Evolutionary conservation across 139 green algal species (phyloP).

Genomic region (Asterochloris sp.): DNA sequence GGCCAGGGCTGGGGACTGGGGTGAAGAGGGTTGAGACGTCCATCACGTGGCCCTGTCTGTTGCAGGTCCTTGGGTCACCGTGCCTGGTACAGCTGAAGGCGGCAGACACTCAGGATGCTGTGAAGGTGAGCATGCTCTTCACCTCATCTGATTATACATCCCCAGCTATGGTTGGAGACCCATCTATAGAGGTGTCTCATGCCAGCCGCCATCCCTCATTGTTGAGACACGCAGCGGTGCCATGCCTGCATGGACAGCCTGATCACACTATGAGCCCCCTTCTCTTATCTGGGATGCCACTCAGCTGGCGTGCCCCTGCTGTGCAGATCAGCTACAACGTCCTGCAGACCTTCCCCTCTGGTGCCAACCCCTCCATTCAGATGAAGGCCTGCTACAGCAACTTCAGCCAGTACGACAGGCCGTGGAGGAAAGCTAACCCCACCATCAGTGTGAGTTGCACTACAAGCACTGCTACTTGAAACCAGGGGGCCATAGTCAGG

Average conservation of each 20-base stretch:
- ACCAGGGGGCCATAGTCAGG: background rate
- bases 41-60: no score
- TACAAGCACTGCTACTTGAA: no score
- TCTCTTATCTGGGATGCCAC: background rate
- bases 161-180: no score
- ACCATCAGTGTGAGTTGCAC: constrained; percentile 7
- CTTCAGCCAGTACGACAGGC: background rate
- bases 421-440: constrained; percentile 14
- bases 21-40: no score
- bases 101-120: no score
- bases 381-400: constrained; percentile 9
- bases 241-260: background rate
- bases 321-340: constrained; percentile 7
- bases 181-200: no score
- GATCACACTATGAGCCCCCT: background rate
- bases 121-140: no score
- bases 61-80: no score
- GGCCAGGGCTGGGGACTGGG: no score
- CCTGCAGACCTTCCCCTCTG: background rate
- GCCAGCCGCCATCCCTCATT: no score
- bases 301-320: background rate
- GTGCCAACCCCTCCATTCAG: background rate
- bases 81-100: no score
- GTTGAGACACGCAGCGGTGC: background rate
- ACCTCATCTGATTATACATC: no score